Conservation (phyloP, 192 early-diverging fungal genomes). For the Mycoemilia scoparia region DNA sequence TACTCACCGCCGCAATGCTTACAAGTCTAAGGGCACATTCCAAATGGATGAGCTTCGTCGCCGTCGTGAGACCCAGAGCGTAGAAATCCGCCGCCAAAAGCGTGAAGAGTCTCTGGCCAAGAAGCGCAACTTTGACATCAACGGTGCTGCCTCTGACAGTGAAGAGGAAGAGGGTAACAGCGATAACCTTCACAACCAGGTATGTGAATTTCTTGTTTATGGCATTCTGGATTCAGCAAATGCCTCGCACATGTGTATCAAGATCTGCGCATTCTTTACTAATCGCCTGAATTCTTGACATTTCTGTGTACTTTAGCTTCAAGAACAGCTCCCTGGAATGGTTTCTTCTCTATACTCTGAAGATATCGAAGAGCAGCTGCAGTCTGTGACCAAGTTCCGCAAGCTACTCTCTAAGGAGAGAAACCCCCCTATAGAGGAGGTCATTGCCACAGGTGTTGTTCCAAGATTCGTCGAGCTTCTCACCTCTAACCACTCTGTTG, state of each 20-base stretch:
- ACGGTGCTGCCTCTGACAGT: constrained; percentile 33
- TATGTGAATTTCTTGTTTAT: no score
- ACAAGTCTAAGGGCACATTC: constrained; percentile 75
- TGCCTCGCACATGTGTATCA: neutral
- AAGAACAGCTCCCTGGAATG: constrained; percentile 63
- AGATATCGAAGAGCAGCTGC: constrained; percentile 58
- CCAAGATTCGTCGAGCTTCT: constrained; percentile 91
- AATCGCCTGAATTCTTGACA: constrained; percentile 1
- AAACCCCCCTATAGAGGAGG: constrained; percentile 92
- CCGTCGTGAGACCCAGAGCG: constrained; percentile 77
- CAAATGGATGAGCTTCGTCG: constrained; percentile 82
- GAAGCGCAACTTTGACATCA: constrained; percentile 63
- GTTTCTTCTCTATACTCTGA: constrained; percentile 59
- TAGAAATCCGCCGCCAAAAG: constrained; percentile 92
- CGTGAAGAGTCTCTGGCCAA: constrained; percentile 84
- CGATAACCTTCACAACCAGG: constrained; percentile 36
- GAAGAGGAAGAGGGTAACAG: constrained; percentile 53
- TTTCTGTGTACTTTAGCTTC: no score
- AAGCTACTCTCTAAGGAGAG: constrained; percentile 87
- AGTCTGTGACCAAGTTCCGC: constrained; percentile 74
- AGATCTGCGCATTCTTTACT: neutral
- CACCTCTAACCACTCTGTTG: constrained; percentile 54
- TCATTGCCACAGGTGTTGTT: constrained; percentile 83
- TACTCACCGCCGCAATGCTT: constrained; percentile 46
- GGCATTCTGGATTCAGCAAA: constrained; percentile 1